A percentile compares a stretch with the other conserved stretches of the same genome.
Conservation (phyloP, 2,329 filamentous ascomycete species). For the Coleophoma eucalyptorum region DNA sequence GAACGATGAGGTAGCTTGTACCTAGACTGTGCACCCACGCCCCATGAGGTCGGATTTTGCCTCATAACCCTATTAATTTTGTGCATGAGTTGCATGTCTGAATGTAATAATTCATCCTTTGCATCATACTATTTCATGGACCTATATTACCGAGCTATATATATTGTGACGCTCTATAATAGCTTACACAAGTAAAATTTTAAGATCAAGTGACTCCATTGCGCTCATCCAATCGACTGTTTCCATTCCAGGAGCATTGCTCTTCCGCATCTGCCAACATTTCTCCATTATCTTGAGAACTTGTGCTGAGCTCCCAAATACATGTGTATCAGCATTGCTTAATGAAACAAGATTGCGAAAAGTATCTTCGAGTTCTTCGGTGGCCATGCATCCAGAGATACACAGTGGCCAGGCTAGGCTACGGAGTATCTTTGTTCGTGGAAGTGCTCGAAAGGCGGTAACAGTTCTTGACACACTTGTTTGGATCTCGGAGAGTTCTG, state of each 20-base stretch:
- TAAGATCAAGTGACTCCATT: background rate
- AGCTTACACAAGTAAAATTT: background rate
- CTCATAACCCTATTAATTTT: no score
- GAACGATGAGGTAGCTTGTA: no score
- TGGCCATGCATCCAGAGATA: constrained; percentile 13
- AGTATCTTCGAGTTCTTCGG: constrained; percentile 1
- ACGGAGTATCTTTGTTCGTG: constrained; percentile 1
- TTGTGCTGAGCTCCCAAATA: constrained; percentile 4
- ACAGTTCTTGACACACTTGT: constrained; percentile 5
- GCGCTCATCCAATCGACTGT: background rate
- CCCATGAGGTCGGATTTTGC: no score
- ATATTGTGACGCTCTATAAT: no score
- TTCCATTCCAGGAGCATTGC: background rate
- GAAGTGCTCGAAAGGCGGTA: constrained; percentile 5
- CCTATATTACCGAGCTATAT: no score
- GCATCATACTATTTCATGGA: no score
- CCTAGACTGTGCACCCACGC: no score
- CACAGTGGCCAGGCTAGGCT: constrained; percentile 10
- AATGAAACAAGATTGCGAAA: constrained; percentile 4
- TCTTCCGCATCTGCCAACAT: background rate
- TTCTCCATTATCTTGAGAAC: background rate
- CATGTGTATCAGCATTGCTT: background rate
- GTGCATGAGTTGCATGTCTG: no score
- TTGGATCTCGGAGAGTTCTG: constrained; percentile 8
- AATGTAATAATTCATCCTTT: no score